Evolutionary conservation across 495 filamentous ascomycete genomes (phyloP).

Genomic region (Neurospora sp.): DNA sequence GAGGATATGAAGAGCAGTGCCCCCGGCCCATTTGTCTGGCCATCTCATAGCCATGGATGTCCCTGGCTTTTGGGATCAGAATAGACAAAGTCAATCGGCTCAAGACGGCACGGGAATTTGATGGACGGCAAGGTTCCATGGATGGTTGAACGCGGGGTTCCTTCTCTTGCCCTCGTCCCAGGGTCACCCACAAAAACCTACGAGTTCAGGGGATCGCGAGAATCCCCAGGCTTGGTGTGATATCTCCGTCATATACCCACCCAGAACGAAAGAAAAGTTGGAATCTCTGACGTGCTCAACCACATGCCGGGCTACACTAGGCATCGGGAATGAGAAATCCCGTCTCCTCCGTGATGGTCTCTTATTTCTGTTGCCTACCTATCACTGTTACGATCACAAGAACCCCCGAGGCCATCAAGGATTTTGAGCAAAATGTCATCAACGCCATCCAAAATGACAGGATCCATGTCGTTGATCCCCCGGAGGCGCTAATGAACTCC

Average conservation of each 20-base stretch:
- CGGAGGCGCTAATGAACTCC: background rate
- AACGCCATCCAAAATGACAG: background rate
- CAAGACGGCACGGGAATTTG: background rate
- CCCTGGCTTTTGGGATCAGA: background rate
- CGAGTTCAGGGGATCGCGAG: background rate
- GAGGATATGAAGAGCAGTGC: background rate
- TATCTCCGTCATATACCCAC: background rate
- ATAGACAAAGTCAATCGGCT: background rate
- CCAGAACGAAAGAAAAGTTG: background rate
- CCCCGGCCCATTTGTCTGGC: background rate
- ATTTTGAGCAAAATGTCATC: background rate
- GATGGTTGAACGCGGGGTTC: background rate
- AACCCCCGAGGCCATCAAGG: background rate
- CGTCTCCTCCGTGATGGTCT: background rate
- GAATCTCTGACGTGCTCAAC: background rate
- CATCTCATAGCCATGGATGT: background rate
- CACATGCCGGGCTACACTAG: background rate
- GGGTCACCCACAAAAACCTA: background rate
- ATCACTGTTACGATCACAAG: background rate
- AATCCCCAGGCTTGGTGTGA: background rate
- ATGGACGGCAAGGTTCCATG: background rate
- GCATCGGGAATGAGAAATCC: background rate
- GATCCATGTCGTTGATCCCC: conserved; percentile 13
- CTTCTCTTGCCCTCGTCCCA: background rate
- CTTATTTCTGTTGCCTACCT: background rate